Conservation (phyloP, 306 rosid species). For the Delonix regia region DNA sequence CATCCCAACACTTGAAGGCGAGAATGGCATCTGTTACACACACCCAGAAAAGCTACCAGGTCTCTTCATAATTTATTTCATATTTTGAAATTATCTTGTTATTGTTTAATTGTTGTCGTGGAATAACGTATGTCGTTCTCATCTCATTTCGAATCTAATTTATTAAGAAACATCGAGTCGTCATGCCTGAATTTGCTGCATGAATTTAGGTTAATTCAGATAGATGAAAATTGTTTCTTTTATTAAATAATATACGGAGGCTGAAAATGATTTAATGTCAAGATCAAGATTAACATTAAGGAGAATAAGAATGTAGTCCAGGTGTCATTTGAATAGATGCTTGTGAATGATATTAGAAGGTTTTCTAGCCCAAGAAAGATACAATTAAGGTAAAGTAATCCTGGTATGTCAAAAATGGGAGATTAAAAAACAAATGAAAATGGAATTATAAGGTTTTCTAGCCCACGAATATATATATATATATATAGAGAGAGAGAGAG, state of each 20-base stretch:
- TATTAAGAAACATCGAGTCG: slow-evolving; percentile 34
- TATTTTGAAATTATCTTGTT: neutral
- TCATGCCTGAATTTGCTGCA: slow-evolving; percentile 36
- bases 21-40: slow-evolving; percentile 91
- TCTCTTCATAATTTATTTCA: neutral
- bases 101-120: neutral
- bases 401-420: neutral
- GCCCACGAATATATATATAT: too few species aligned
- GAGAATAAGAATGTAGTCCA: neutral
- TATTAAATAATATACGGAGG: slow-evolving; percentile 30
- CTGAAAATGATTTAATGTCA: slow-evolving; percentile 28
- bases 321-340: too few species aligned
- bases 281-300: neutral
- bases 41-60: slow-evolving; percentile 98
- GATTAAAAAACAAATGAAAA: neutral
- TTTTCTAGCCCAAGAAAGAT: too few species aligned
- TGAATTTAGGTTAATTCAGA: slow-evolving; percentile 18
- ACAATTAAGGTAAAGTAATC: neutral
- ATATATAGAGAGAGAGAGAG: too few species aligned
- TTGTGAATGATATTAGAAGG: too few species aligned
- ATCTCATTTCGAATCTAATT: slow-evolving; percentile 11
- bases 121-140: slow-evolving; percentile 27
- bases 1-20: slow-evolving; percentile 86
- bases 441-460: neutral
- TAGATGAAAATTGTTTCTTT: slow-evolving; percentile 6